Conservation (phyloP, 352 stramenopile genomes). For the Phytophthora aleatoria region DNA sequence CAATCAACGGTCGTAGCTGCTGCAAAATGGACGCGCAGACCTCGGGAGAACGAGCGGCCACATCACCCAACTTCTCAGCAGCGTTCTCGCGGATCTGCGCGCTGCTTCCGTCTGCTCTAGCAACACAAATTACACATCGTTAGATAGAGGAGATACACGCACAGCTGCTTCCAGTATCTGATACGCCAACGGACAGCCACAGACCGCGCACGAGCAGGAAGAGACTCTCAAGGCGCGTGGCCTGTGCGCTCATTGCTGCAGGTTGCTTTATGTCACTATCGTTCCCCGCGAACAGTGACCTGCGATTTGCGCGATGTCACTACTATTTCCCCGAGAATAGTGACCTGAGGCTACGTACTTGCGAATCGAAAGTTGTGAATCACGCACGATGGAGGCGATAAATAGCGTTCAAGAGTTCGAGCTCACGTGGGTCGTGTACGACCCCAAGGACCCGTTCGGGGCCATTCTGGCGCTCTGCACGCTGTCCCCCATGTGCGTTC, state of each 20-base stretch:
- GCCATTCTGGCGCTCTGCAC: conserved; percentile 73
- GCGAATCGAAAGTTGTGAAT: neutral
- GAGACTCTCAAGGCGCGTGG: conserved; percentile 79
- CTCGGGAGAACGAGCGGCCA: conserved; percentile 50
- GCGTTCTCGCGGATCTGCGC: conserved; percentile 71
- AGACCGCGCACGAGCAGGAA: conserved; percentile 75
- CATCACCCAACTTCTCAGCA: conserved; percentile 70
- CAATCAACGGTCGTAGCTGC: conserved; percentile 58
- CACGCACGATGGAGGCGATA: neutral
- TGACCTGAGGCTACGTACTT: conserved; percentile 15
- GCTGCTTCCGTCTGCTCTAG: conserved; percentile 63
- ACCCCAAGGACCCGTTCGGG: conserved; percentile 70
- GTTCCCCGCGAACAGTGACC: neutral
- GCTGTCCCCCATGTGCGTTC: conserved; percentile 69
- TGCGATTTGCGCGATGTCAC: neutral
- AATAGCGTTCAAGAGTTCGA: conserved; percentile 67
- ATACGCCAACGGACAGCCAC: neutral
- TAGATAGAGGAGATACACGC: conserved; percentile 7
- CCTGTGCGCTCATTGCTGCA: conserved; percentile 36
- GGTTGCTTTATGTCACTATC: conserved; percentile 2
- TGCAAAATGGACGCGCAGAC: conserved; percentile 61
- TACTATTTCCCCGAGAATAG: neutral
- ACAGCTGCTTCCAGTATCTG: neutral
- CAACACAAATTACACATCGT: conserved; percentile 8
- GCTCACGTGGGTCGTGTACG: conserved; percentile 87